Base-by-base conservation (phyloP, 345 rosid species). In the Gossypium rotundifolium region DNA sequence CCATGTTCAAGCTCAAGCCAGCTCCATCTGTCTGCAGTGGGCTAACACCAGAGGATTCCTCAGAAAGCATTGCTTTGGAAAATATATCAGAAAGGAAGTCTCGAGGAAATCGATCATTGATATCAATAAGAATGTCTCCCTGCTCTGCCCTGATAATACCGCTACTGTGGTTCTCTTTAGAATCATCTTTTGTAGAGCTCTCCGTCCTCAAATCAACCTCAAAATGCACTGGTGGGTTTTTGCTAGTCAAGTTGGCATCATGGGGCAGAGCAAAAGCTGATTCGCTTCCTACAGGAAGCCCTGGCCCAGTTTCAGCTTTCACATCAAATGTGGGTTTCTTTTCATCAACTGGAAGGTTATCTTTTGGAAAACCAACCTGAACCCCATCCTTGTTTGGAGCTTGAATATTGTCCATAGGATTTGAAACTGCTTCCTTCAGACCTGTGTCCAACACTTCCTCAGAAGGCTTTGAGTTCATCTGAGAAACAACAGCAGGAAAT, bases 61-160 rank as follows among this genome's bases (percentile, higher is more conserved):
- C 91, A 16, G 87, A 78, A 77, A 85, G 77, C 82, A 87, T 71
- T 76, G 88, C 94, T 63, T 86, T 83, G 18, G 87, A 76, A 69
- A 90, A 90, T 71, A 91, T 90, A 74, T 89, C 94, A 57, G 91
- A 91, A 76, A 93, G 93, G 72, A 90, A 81, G 76, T 91, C 94
- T 76, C 81, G 87, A 77, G 97, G 96, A 78, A 91, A 91, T 38
- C 96, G 84, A 71, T 93, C 98, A 67, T 91, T 85, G 62, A 90
- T 88, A 82, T 93, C 96, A 70, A 93, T 87, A 75, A 87, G 85
- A 78, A 90, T 91, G 78, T 88, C 92, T 78, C 84, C 86, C 61
- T 75, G 84, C 72, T 75, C 81, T 16, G 78, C 73, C 76, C 77
- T 76, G 60, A 88, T 77, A 74, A 71, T 79, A 74, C 59, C 77